These are phyloP conservation scores for Zygoascus biomembranicola DNA, from an alignment of 805 yeast genomes.

Conservation along the genomic window DNA sequence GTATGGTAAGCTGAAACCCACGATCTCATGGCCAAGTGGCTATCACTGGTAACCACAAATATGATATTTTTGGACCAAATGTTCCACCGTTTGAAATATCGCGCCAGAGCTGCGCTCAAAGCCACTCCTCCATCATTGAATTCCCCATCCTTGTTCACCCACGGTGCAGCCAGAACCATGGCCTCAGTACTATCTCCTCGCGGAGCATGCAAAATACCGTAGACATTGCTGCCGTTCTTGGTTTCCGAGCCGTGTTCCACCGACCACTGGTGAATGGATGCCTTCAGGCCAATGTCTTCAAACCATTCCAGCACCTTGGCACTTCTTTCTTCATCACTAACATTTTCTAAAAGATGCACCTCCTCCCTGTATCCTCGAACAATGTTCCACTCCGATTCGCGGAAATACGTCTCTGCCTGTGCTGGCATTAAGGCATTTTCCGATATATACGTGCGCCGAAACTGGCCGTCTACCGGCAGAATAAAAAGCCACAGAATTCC, in stretches of 20 bases:
- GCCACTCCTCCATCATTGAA: slow-evolving; percentile 77
- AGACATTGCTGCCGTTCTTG: slow-evolving; percentile 41
- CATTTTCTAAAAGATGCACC: slow-evolving; percentile 31
- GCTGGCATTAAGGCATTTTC: slow-evolving; percentile 98
- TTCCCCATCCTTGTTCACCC: slow-evolving; percentile 58
- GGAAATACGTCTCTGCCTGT: slow-evolving; percentile 83
- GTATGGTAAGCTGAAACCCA: slow-evolving; percentile 97
- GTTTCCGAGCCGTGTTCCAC: slow-evolving; percentile 19
- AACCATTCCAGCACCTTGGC: slow-evolving; percentile 49
- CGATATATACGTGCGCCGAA: slow-evolving; percentile 73
- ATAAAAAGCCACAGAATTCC: slow-evolving; percentile 51
- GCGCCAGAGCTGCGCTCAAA: slow-evolving; percentile 59
- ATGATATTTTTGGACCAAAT: slow-evolving; percentile 95
- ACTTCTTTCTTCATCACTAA: slow-evolving; percentile 33
- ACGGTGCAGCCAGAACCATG: slow-evolving; percentile 83
- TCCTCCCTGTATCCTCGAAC: slow-evolving; percentile 76
- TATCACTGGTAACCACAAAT: slow-evolving; percentile 70
- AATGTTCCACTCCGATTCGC: slow-evolving; percentile 92
- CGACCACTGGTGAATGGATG: slow-evolving; percentile 38
- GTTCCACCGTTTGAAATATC: slow-evolving; percentile 78
- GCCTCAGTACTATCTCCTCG: slow-evolving; percentile 96
- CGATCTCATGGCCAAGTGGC: slow-evolving; percentile 55
- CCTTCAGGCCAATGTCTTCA: slow-evolving; percentile 61
- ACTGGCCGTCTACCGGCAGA: slow-evolving; percentile 77
- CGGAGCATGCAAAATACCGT: slow-evolving; percentile 85